Base-by-base conservation (phyloP, 257 asterid species). In the Nyctanthes arbortristis region DNA sequence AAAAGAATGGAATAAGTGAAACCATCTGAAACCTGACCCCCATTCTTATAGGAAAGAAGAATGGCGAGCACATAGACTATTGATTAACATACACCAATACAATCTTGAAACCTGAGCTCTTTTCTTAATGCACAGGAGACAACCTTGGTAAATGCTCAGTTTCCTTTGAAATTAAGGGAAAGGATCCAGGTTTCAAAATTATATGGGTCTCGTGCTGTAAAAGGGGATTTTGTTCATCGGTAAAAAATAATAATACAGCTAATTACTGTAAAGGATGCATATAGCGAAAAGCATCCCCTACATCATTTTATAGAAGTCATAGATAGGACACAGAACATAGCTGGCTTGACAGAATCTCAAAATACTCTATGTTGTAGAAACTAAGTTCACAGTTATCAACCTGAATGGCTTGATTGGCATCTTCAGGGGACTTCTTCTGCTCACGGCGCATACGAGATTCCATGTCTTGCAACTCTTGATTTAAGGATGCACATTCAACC, bases 401-500 rank as follows among this genome's bases (percentile, higher is more conserved):
- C 99, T 95, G 99, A 71, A 92, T 83, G 66, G 83, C 83, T 83
- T 92, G 98, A 81, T 83, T 95, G 70, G 98, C 83, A 71, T 95
- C 99, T 78, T 95, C 98, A 16, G 96, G 87, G 60, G 95, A 66
- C 70, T 88, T 95, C 81, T 88, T 95, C 70, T 92, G 98, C 61
- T 83, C 96, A 69, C 95, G 99, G 65, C 98, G 98, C 63, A 82
- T 80, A 54, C 91, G 96, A 69, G 91, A 95, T 83, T 95, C 98
- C 95, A 89, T 87, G 39, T 92, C 98, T 82, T 95, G 99, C 70
- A 95, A 81, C 73, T 95, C 99, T 89, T 95, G 97, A 82, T 85
- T 95, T 67, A 95, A 73, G 62, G 97, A 82, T 57, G 97, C 85
- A 82, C 99, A 95, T 77, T 92, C 99, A 81, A 80, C 93, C 99